phyloP scores from a whole-genome alignment of 192 early-diverging fungal genomes.

The Coemansia sp. region DNA sequence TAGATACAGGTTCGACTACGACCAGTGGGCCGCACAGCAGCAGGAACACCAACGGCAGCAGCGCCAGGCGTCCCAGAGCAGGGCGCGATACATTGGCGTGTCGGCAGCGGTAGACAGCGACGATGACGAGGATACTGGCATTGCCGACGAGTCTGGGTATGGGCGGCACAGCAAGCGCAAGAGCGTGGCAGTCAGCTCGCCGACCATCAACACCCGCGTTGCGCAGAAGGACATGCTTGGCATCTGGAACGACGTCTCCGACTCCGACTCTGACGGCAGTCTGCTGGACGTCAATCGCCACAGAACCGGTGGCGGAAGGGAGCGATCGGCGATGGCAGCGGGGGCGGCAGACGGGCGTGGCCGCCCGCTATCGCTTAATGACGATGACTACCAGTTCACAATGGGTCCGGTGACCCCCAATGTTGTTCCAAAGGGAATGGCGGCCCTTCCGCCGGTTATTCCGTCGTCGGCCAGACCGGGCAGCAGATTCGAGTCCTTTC shows the following conservation, averaged over 20 bases:
- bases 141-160: constrained; percentile 20
- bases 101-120: constrained; percentile 7
- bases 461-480: constrained; percentile 23
- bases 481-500: constrained; percentile 9
- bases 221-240: constrained; percentile 50
- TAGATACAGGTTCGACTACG: constrained; percentile 28
- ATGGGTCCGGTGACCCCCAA: constrained; percentile 52
- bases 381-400: constrained; percentile 55
- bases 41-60: no score
- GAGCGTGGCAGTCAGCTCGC: constrained; percentile 25
- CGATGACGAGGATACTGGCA: constrained; percentile 17
- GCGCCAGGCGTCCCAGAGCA: no score
- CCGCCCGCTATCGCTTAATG: neutral
- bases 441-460: constrained; percentile 11
- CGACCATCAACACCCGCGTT: constrained; percentile 44
- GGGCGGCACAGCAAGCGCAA: constrained; percentile 7
- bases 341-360: constrained; percentile 2
- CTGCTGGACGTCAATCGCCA: constrained; percentile 1
- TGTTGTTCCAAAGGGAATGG: constrained; percentile 23
- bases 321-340: neutral
- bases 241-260: constrained; percentile 38
- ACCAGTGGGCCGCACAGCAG: constrained; percentile 11
- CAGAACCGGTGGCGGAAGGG: neutral
- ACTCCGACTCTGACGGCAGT: constrained; percentile 33
- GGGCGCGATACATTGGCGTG: neutral